These are phyloP conservation scores for Candida sp. DNA, from an alignment of 1,139 yeast genomes.

Conservation along the genomic window DNA sequence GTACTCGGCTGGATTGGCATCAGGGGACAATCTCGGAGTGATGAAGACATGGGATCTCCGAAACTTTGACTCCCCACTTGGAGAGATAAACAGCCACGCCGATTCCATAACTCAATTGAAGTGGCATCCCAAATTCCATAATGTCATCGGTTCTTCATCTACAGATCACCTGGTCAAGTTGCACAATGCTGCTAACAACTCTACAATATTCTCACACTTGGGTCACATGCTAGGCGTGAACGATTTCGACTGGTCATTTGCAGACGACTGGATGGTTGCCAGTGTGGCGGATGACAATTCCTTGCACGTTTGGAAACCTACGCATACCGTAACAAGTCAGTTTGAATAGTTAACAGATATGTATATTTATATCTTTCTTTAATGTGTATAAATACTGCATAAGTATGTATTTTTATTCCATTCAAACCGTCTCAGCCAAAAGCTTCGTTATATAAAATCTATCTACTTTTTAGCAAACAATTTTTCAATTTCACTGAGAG, in stretches of 20 bases:
- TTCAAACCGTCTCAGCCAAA: not conserved
- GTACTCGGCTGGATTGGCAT: slow-evolving; percentile 56
- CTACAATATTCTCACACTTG: slow-evolving; percentile 71
- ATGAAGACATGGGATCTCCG: slow-evolving; percentile 77
- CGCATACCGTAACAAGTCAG: slow-evolving; percentile 25
- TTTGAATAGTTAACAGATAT: slow-evolving; percentile 11
- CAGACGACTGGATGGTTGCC: slow-evolving; percentile 78
- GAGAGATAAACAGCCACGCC: slow-evolving; percentile 47
- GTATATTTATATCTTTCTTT: not conserved
- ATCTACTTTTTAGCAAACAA: slow-evolving; percentile 59
- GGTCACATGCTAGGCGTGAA: slow-evolving; percentile 92
- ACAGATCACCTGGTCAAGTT: slow-evolving; percentile 71
- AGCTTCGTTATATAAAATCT: slow-evolving; percentile 2
- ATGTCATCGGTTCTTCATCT: slow-evolving; percentile 75
- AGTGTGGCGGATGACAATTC: slow-evolving; percentile 91
- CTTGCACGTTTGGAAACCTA: slow-evolving; percentile 83
- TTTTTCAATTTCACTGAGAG: slow-evolving; percentile 91
- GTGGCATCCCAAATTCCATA: slow-evolving; percentile 74
- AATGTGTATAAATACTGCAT: not conserved
- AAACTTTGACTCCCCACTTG: slow-evolving; percentile 25
- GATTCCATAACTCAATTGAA: slow-evolving; percentile 70
- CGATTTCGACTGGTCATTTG: slow-evolving; percentile 87
- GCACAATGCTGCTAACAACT: slow-evolving; percentile 60
- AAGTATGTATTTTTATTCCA: not conserved
- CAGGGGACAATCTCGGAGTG: slow-evolving; percentile 70